These are phyloP conservation scores for Salmacisia buchloeana DNA, from an alignment of 1,284 basidiomycete genomes.

Conservation along the genomic window DNA sequence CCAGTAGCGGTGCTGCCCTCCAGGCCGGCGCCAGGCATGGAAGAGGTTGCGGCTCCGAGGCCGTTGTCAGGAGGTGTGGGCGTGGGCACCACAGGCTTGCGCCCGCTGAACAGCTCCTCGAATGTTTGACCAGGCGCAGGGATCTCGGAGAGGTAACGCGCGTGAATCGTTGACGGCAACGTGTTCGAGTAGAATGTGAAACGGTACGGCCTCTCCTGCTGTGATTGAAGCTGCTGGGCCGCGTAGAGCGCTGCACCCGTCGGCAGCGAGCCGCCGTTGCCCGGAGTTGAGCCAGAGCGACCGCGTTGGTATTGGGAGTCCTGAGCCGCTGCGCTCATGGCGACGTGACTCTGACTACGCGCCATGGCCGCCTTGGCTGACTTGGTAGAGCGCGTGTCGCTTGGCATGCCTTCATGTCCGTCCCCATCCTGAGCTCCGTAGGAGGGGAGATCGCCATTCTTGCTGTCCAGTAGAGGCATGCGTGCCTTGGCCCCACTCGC, in stretches of 20 bases:
- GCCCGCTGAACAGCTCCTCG: conserved; percentile 78
- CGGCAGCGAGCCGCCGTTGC: conserved; percentile 1
- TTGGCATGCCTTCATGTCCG: conserved; percentile 47
- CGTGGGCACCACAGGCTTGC: conserved; percentile 10
- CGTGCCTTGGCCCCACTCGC: conserved; percentile 22
- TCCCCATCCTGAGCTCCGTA: neutral
- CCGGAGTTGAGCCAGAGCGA: neutral
- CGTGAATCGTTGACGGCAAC: conserved; percentile 87
- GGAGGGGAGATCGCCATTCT: neutral
- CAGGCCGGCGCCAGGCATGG: neutral
- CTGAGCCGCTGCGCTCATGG: neutral
- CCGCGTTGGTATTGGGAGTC: neutral
- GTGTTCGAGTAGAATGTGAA: conserved; percentile 99
- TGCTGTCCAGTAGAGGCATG: conserved; percentile 47
- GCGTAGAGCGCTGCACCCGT: conserved; percentile 4
- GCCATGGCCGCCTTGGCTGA: conserved; percentile 8
- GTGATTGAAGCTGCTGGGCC: conserved; percentile 5
- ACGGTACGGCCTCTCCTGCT: conserved; percentile 68
- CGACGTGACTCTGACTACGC: conserved; percentile 3
- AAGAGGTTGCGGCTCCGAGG: neutral
- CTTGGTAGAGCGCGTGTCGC: conserved; percentile 44
- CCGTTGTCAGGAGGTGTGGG: neutral
- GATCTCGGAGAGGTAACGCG: conserved; percentile 82
- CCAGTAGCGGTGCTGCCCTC: neutral
- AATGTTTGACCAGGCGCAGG: conserved; percentile 90